These are phyloP conservation scores for Hymenoscyphus infarciens DNA, from an alignment of 2,329 filamentous ascomycete species.

Conservation along the genomic window DNA sequence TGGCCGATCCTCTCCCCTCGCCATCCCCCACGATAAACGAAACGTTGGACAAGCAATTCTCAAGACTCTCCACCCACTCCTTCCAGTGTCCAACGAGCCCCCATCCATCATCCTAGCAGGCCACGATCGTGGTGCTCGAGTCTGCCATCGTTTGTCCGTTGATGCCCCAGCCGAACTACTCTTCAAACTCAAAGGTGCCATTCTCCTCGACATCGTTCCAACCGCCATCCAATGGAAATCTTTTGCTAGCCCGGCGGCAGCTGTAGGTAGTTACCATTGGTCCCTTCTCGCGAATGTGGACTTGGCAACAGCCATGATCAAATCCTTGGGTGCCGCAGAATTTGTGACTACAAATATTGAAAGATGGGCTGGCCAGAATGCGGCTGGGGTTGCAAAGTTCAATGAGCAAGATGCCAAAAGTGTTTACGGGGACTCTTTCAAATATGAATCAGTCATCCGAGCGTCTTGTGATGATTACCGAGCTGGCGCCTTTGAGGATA, in stretches of 20 bases:
- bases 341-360: slow-evolving; percentile 38
- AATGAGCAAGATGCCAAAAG: slow-evolving; percentile 40
- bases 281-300: slow-evolving; percentile 46
- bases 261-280: slow-evolving; percentile 45
- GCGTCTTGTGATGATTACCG: slow-evolving; percentile 47
- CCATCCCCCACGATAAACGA: slow-evolving; percentile 38
- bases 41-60: slow-evolving; percentile 42
- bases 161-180: slow-evolving; percentile 33
- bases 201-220: slow-evolving; percentile 48
- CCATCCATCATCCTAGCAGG: slow-evolving; percentile 42
- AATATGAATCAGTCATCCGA: slow-evolving; percentile 40
- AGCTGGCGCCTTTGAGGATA: slow-evolving; percentile 42
- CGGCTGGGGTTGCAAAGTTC: slow-evolving; percentile 20
- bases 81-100: slow-evolving; percentile 22
- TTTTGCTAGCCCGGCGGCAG: slow-evolving; percentile 38
- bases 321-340: slow-evolving; percentile 39
- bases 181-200: slow-evolving; percentile 39
- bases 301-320: slow-evolving; percentile 42
- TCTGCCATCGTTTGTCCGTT: slow-evolving; percentile 47
- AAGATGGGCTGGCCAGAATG: slow-evolving; percentile 32
- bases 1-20: slow-evolving; percentile 39
- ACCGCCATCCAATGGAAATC: slow-evolving; percentile 44
- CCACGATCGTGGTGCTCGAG: slow-evolving; percentile 48
- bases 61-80: slow-evolving; percentile 36
- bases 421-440: slow-evolving; percentile 43